Evolutionary conservation across 805 yeast species (phyloP), one percentile per base, ranked within the genome.

Genomic region (Tetrapisispora phaffii): DNA sequence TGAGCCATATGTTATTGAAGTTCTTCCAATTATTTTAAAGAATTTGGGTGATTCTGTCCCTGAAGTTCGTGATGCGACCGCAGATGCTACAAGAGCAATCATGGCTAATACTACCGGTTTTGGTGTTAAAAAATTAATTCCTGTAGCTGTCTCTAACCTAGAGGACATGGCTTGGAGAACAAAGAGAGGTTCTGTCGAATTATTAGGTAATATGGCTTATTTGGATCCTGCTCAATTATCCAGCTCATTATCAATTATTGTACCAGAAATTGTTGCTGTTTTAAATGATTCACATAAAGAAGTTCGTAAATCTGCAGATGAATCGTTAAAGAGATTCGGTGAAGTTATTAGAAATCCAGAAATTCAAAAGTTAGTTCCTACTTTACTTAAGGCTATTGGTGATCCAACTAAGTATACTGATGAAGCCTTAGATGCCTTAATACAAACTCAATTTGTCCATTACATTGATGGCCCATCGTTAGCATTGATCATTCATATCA

Each of bases 291-390:
- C 97, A 0, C 99, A 93, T 65, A 90, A 90, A 59, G 98, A 93
- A 60, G 98, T 93, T 19, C 76, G 99, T 49, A 86, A 85, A 53
- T 94, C 98, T 1, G 98, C 97, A 1, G 96, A 86, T 60, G 79
- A 76, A 54, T 76, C 96, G 1, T 72, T 93, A 65, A 84, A 86
- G 59, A 74, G 88, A 57, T 93, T 93, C 60, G 98, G 98, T 59
- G 97, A 90, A 50, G 98, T 93, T 49, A 93, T 93, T 52, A 76
- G 96, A 64, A 93, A 93, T 61, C 98, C 98, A 0, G 99, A 93
- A 65, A 93, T 93, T 59, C 96, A 88, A 65, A 74, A 72, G n/a
- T 68, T 89, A 47, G 97, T 90, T 45, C 97, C 97, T 20, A 74
- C 73, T 21, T 72, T 93, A 57, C 76, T 93, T 55, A 78, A 83